Percentiles rank a stretch among this genome's conserved stretches.
Evolutionary conservation across 208 protist species (phyloP).

Genomic region (Acanthamoeba polyphaga): DNA sequence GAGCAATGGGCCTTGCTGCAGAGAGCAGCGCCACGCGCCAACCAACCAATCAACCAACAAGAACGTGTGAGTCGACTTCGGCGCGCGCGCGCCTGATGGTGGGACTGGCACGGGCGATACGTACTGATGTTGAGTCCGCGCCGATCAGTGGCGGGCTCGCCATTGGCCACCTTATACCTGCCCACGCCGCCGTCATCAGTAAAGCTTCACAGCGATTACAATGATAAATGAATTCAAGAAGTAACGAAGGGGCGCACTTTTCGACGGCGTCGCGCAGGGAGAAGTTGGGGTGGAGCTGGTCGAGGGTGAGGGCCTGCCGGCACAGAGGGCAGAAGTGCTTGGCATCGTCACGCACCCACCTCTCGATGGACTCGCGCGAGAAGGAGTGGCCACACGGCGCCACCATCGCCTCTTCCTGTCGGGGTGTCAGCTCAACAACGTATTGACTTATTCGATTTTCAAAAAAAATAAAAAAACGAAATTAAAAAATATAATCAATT

Average conservation of each 20-base stretch:
- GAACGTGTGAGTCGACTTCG: too few species aligned
- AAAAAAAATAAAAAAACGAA: neutral
- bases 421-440: too few species aligned
- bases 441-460: neutral
- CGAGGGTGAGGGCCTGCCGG: neutral
- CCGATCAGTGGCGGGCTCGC: neutral
- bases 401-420: slow-evolving; percentile 58
- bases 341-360: slow-evolving; percentile 46
- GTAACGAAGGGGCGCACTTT: neutral
- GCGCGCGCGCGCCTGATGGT: too few species aligned
- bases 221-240: too few species aligned
- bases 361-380: neutral
- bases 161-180: neutral
- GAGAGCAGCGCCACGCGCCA: neutral
- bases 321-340: slow-evolving; percentile 63
- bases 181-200: too few species aligned
- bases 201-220: too few species aligned
- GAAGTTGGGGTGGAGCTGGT: slow-evolving; percentile 51
- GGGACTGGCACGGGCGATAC: too few species aligned
- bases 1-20: neutral
- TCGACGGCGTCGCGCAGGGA: slow-evolving; percentile 37
- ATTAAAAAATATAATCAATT: neutral
- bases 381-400: slow-evolving; percentile 49
- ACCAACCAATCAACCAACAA: neutral
- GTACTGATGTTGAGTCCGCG: slow-evolving; percentile 36